A percentile compares a stretch with the other conserved stretches of the same genome.
Evolutionary conservation across 148 eudicot genomes (phyloP).

Genomic region (Pouteria glomerata): DNA sequence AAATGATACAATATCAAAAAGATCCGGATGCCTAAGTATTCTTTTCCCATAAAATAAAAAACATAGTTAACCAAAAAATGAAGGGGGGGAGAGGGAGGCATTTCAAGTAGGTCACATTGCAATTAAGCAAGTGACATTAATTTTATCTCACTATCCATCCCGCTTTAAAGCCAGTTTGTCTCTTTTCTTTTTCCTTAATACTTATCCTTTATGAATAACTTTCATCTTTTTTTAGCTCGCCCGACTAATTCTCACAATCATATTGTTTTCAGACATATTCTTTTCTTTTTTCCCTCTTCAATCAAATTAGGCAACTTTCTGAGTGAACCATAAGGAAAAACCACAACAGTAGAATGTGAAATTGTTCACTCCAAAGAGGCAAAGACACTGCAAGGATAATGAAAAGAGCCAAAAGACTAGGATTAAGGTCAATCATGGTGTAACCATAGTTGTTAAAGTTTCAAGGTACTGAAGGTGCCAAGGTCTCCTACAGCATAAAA

Average conservation of each 20-base stretch:
- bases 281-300: no score
- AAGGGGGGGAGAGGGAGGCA: constrained; percentile 22
- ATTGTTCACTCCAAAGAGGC: background rate
- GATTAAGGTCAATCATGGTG: no score
- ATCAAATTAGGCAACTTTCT: background rate
- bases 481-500: no score
- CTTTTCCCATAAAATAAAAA: background rate
- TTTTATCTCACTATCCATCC: background rate
- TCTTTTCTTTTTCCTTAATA: background rate
- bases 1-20: constrained; percentile 19
- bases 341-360: background rate
- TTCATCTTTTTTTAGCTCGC: background rate
- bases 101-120: no score
- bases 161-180: background rate
- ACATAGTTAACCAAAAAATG: background rate
- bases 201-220: background rate
- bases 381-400: background rate
- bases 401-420: no score
- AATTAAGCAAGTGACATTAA: no score
- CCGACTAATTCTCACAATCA: background rate
- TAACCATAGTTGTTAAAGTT: no score
- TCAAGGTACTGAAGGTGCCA: no score
- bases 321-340: background rate
- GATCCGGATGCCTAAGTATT: background rate
- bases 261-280: background rate